phyloP scores from a whole-genome alignment of 306 rosid species.

The Cicer pinnatifidum region DNA sequence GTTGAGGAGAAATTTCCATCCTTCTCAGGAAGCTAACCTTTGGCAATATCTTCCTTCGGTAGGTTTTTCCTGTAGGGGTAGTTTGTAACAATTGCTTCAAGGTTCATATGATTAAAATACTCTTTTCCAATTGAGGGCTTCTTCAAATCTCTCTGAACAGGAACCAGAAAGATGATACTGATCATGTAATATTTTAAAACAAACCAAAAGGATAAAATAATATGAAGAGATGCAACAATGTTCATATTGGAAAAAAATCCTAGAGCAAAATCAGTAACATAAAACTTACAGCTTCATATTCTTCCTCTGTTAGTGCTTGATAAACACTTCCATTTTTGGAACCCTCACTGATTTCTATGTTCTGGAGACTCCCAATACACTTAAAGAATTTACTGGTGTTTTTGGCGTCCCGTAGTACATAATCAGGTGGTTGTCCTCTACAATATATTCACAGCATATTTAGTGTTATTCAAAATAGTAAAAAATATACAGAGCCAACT shows the following conservation, averaged over 20 bases:
- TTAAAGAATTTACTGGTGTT: conserved; percentile 88
- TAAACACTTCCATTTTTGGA: conserved; percentile 61
- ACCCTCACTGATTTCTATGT: conserved; percentile 61
- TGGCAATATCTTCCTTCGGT: conserved; percentile 75
- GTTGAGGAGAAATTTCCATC: conserved; percentile 33
- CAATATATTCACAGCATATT: conserved; percentile 45
- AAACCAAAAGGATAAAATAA: conserved; percentile 23
- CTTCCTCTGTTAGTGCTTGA: conserved; percentile 87
- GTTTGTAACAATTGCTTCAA: conserved; percentile 82
- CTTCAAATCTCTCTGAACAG: conserved; percentile 85
- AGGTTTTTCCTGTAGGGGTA: conserved; percentile 94
- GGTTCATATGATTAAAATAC: conserved; percentile 87
- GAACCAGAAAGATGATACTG: conserved; percentile 48
- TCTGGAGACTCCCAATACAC: conserved; percentile 76
- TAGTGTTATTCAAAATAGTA: conserved; percentile 40
- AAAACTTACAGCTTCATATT: conserved; percentile 92
- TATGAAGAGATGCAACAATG: conserved; percentile 25
- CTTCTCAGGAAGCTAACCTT: conserved; percentile 62
- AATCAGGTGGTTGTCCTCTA: conserved; percentile 98
- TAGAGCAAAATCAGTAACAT: conserved; percentile 20
- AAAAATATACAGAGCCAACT: conserved; percentile 23
- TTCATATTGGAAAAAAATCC: conserved; percentile 33
- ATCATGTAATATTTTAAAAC: conserved; percentile 20
- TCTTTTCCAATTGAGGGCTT: conserved; percentile 93
- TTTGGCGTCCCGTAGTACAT: conserved; percentile 90